A percentile compares a stretch with the other conserved stretches of the same genome.
Conservation (phyloP, 495 filamentous ascomycete species). For the Talaromyces adpressus region DNA sequence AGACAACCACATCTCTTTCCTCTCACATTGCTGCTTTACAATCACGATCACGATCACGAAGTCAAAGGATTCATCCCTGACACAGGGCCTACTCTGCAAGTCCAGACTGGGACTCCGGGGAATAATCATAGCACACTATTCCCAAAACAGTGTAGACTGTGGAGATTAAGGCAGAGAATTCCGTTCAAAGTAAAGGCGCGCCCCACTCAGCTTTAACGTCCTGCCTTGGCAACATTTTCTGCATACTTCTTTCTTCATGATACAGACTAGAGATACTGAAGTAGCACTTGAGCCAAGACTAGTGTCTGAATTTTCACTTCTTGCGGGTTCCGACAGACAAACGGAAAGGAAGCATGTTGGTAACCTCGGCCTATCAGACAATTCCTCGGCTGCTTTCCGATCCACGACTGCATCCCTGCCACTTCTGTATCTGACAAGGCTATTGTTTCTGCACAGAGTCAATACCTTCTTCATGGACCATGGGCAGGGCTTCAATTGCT, state of each 20-base stretch:
- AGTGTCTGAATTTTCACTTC: neutral
- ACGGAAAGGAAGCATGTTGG: neutral
- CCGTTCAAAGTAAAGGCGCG: too few relatives aligned
- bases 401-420: neutral
- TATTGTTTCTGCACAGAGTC: neutral
- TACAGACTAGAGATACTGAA: neutral
- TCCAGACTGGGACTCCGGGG: neutral
- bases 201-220: neutral
- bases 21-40: neutral
- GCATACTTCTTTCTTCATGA: neutral
- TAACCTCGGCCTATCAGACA: neutral
- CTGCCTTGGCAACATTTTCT: neutral
- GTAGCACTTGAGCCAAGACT: neutral
- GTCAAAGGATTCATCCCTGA: neutral
- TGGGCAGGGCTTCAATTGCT: neutral
- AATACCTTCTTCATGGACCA: neutral
- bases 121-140: neutral
- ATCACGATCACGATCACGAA: neutral
- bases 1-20: neutral
- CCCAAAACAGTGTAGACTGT: neutral
- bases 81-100: too few relatives aligned
- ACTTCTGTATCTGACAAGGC: neutral
- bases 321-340: neutral
- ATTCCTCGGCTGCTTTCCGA: neutral
- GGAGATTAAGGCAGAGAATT: too few relatives aligned